Conservation (phyloP, 768 basidiomycete genomes). For the Pholiota molesta region DNA sequence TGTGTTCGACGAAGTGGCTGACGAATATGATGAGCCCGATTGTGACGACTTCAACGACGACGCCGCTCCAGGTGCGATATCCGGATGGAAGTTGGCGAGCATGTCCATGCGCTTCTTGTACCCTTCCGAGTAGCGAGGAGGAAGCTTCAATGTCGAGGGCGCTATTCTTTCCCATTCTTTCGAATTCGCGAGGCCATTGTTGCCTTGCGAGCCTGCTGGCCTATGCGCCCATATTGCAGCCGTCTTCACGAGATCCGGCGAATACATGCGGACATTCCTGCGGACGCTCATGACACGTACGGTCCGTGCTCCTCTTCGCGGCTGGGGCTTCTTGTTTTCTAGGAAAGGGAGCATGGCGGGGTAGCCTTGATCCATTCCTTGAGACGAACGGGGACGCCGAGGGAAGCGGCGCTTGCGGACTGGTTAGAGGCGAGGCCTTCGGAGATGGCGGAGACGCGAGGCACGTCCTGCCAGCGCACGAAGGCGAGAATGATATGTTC, state of each 20-base stretch:
- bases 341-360: conserved; percentile 76
- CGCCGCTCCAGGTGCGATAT: conserved; percentile 36
- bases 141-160: conserved; percentile 58
- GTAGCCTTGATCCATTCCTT: conserved; percentile 91
- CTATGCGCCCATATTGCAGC: conserved; percentile 50
- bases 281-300: conserved; percentile 78
- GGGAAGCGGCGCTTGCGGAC: conserved; percentile 55
- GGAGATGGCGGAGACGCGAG: conserved; percentile 34
- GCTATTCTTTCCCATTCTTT: conserved; percentile 82
- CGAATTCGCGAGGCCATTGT: conserved; percentile 54
- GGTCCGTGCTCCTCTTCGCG: conserved; percentile 76
- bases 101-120: conserved; percentile 81
- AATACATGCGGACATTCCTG: conserved; percentile 86
- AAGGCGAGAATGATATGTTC: conserved; percentile 93
- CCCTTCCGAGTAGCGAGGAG: conserved; percentile 72
- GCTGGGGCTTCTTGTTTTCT: conserved; percentile 56
- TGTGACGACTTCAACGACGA: conserved; percentile 33
- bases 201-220: conserved; percentile 24
- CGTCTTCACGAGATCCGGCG: conserved; percentile 78
- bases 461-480: conserved; percentile 79
- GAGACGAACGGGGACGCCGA: conserved; percentile 82
- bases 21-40: conserved; percentile 47
- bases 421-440: conserved; percentile 33
- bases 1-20: conserved; percentile 31
- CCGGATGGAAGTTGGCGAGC: conserved; percentile 61